Conservation (phyloP, 139 green algal genomes). For the Micromonas commoda region DNA sequence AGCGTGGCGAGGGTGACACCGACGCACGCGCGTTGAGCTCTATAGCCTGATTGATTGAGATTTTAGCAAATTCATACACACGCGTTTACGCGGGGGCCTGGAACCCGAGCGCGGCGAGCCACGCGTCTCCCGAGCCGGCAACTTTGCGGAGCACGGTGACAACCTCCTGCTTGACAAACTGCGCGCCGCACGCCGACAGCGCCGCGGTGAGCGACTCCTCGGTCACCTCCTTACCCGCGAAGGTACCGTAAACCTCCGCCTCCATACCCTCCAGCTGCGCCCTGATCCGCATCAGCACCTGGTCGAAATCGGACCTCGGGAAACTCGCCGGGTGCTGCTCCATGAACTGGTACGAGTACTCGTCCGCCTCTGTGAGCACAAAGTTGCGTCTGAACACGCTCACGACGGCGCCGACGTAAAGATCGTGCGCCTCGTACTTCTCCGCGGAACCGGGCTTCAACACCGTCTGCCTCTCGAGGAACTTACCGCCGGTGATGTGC, state of each 20-base stretch:
- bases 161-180: neutral
- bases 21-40: neutral
- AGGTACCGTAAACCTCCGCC: neutral
- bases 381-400: conserved; percentile 69
- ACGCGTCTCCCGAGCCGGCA: neutral
- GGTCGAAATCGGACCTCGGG: neutral
- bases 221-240: neutral
- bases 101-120: no score
- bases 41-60: neutral
- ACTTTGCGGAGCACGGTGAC: neutral
- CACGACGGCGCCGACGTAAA: conserved; percentile 66
- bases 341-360: conserved; percentile 81
- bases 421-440: conserved; percentile 44
- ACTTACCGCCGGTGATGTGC: conserved; percentile 84
- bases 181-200: neutral
- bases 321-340: conserved; percentile 44
- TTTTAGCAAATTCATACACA: neutral
- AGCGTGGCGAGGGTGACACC: neutral
- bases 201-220: neutral
- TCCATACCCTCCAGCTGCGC: neutral
- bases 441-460: conserved; percentile 13
- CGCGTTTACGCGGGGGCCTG: neutral
- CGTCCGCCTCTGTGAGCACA: conserved; percentile 71
- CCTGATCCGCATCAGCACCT: neutral
- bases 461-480: conserved; percentile 68